These are phyloP conservation scores for Pseudogymnoascus destructans DNA, from an alignment of 2,329 filamentous ascomycete genomes.

Conservation along the genomic window DNA sequence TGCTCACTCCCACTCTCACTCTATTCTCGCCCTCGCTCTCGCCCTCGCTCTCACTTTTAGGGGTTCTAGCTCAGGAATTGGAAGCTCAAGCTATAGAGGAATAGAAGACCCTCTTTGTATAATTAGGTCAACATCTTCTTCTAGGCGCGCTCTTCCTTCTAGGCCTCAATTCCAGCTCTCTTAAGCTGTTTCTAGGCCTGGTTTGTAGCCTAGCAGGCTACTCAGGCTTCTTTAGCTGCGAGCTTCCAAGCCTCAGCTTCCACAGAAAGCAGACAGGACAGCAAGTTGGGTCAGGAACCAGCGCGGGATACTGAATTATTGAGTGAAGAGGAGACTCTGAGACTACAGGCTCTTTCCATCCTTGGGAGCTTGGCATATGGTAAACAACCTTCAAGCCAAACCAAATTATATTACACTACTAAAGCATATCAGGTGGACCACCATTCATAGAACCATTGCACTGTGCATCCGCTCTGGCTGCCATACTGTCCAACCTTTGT, in stretches of 20 bases:
- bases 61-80: too few relatives aligned
- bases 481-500: conserved; percentile 58
- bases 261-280: conserved; percentile 31
- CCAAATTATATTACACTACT: background rate
- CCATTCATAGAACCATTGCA: conserved; percentile 65
- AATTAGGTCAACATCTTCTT: too few relatives aligned
- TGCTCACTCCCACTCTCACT: too few relatives aligned
- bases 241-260: conserved; percentile 28
- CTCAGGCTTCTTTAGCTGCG: too few relatives aligned
- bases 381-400: conserved; percentile 29
- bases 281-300: conserved; percentile 35
- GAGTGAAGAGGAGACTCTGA: conserved; percentile 51
- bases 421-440: conserved; percentile 50
- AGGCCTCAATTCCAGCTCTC: too few relatives aligned
- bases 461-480: conserved; percentile 51
- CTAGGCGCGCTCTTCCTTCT: too few relatives aligned
- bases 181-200: too few relatives aligned
- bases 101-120: too few relatives aligned
- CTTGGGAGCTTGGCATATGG: conserved; percentile 75
- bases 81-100: too few relatives aligned
- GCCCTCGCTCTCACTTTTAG: too few relatives aligned
- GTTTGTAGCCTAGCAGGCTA: too few relatives aligned
- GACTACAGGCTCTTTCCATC: conserved; percentile 72
- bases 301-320: conserved; percentile 23
- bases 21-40: too few relatives aligned